A percentile compares a stretch with the other conserved stretches of the same genome.
Conservation (phyloP, 257 asterid genomes). For the Solanum medicagineum region DNA sequence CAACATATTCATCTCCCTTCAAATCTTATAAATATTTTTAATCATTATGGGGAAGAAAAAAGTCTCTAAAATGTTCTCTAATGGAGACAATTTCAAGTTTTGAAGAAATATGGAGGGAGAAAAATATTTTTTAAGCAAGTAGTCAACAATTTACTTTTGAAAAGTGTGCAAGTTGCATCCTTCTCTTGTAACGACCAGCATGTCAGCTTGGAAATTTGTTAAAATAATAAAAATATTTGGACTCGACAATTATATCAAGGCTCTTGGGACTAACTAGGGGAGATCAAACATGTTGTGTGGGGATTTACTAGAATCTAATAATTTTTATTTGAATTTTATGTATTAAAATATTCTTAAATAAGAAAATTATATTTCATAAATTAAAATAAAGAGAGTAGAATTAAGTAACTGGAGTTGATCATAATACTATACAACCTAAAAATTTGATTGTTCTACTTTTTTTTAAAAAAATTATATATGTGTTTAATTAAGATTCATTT, state of each 20-base stretch:
- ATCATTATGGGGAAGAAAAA: background rate
- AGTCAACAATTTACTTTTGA: background rate
- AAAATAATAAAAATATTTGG: background rate
- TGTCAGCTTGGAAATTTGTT: background rate
- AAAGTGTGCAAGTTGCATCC: background rate
- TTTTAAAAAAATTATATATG: background rate
- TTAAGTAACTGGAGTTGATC: background rate
- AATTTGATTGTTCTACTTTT: background rate
- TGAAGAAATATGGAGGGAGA: background rate
- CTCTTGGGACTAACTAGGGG: no score
- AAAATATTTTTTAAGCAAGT: background rate
- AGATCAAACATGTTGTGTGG: no score
- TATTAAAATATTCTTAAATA: background rate
- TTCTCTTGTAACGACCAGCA: background rate
- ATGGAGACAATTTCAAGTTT: background rate
- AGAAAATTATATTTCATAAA: no score
- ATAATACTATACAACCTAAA: background rate
- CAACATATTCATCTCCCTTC: background rate
- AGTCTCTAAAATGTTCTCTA: background rate
- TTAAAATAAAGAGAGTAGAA: no score
- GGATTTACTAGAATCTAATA: no score
- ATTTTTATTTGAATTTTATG: no score
- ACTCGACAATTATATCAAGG: background rate
- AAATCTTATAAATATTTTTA: background rate
- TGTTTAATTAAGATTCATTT: background rate